phyloP scores from a whole-genome alignment of 805 yeast species.

The Hanseniaspora singularis region DNA sequence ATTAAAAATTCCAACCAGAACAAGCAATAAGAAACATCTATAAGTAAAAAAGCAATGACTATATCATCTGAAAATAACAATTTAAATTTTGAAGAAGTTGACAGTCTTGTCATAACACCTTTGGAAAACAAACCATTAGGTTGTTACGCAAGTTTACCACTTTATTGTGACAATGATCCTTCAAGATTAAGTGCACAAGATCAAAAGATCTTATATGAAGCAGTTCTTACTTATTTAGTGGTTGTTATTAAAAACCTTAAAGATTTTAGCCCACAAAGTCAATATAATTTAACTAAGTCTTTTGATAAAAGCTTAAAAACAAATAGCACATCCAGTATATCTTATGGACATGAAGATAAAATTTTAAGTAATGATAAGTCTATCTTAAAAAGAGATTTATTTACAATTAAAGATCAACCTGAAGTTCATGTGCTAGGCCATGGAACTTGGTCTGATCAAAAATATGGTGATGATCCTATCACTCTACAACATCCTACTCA shows the following conservation, averaged over 20 bases:
- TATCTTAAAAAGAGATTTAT: constrained; percentile 69
- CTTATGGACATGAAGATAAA: constrained; percentile 70
- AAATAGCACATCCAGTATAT: constrained; percentile 37
- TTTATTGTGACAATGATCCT: constrained; percentile 57
- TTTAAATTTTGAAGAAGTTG: neutral
- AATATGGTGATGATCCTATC: constrained; percentile 43
- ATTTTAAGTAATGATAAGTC: constrained; percentile 54
- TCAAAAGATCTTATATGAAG: constrained; percentile 48
- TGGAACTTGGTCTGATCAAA: constrained; percentile 54
- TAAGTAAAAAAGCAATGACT: too few species aligned
- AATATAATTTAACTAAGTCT: constrained; percentile 60
- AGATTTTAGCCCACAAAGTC: constrained; percentile 59
- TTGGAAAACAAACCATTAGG: constrained; percentile 42
- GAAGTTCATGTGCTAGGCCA: constrained; percentile 87
- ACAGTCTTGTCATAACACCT: constrained; percentile 20
- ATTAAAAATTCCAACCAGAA: too few species aligned
- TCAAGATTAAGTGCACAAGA: constrained; percentile 52
- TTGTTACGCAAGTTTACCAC: constrained; percentile 53
- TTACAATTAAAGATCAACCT: constrained; percentile 67
- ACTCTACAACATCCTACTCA: constrained; percentile 74
- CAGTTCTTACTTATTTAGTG: constrained; percentile 58
- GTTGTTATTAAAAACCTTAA: constrained; percentile 62
- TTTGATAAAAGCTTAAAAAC: constrained; percentile 51
- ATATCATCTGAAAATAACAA: too few species aligned
- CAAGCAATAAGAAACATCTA: too few species aligned